Evolutionary conservation across 176 grass and related monocot species (phyloP), one percentile per base, ranked within the genome.

Genomic region (Calamus simplicifolius): DNA sequence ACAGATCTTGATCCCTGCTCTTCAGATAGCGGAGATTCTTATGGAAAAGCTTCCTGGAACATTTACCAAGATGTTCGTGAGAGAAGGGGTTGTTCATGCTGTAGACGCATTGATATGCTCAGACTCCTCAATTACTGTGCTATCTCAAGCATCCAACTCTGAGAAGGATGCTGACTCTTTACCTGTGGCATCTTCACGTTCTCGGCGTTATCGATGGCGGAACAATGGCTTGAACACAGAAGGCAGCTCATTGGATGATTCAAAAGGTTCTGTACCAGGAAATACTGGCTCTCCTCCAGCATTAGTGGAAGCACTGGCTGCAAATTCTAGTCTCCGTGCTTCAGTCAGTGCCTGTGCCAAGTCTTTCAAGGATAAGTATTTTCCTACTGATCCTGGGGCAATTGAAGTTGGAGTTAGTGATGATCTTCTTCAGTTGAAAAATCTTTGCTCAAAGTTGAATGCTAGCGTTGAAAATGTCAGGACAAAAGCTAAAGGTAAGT

Each of bases 1-100:
- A 18, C 18, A 55, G 8, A 23, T 23, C 4, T 23, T 55, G 53
- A 55, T 55, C 17, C 53, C 53, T 25, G 53, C 53, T 19, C 18
- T 55, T 19, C 53, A 55, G 21, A 55, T 55, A 55, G 53, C 89
- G 26, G 85, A 95, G 66, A 79, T 79, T 77, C 58, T 95, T 49
- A 95, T 95, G 85, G 85, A 95, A 68, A 95, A 89, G 50, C 85
- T 89, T 64, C 85, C 89, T 4, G 79, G 57, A 35, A 95, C 77
- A 80, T 95, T 95, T 64, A 78, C 77, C 7, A 95, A 85, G 57
- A 73, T 85, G 58, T 95, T 95, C 80, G 81, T 95, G 59, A 85
- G 89, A 75, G 89, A 95, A 83, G 89, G 89, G 10, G 89, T 89
- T 81, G 81, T 95, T 68, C 85, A 95, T 75, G 85, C 89, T 56